Evolutionary conservation across 805 yeast species (phyloP), one percentile per base, ranked within the genome.

Genomic region (Kuraishia capsulata): DNA sequence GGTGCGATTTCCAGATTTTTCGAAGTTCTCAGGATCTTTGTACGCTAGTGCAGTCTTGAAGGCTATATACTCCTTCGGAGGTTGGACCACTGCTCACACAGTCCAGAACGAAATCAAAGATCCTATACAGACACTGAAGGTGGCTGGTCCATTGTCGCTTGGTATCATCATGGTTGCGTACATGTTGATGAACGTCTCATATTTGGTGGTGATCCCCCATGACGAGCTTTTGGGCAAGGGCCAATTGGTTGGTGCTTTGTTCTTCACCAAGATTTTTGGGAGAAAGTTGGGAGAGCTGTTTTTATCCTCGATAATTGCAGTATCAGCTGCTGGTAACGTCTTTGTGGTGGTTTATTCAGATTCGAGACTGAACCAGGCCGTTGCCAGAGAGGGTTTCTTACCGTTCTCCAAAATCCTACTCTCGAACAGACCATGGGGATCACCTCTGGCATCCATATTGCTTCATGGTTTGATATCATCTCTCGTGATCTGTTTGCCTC

Each of bases 81-180:
- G 76, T 3, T 70, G 76, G 76, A 66, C 66, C 33, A 54, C 69
- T 2, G 67, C 68, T 11, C 74, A 69, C 45, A 65, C 69, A 0
- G 73, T 66, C 13, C 59, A 70, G 11, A 68, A 64, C 46, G 76
- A 71, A 41, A 65, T 71, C 31, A 63, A 56, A 41, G 65, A 70
- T 38, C 76, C 76, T 1, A 56, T 62, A 2, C 45, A 66, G 8
- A 69, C 73, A 1, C 56, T 69, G 37, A 63, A 53, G 39, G 58
- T 62, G 10, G 70, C 74, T 1, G 76, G 74, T 1, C 73, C 72
- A 1, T 47, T 57, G 1, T 63, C 76, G 1, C 54, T 71, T 31
- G 29, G 54, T 10, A 42, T 67, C 10, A 55, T 67, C 20, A 43
- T 68, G 4, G 38, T 60, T 2, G 55, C 70, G 1, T 70, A 69